phyloP scores from a whole-genome alignment of 768 basidiomycete genomes.

The Filobasidium floriforme region DNA sequence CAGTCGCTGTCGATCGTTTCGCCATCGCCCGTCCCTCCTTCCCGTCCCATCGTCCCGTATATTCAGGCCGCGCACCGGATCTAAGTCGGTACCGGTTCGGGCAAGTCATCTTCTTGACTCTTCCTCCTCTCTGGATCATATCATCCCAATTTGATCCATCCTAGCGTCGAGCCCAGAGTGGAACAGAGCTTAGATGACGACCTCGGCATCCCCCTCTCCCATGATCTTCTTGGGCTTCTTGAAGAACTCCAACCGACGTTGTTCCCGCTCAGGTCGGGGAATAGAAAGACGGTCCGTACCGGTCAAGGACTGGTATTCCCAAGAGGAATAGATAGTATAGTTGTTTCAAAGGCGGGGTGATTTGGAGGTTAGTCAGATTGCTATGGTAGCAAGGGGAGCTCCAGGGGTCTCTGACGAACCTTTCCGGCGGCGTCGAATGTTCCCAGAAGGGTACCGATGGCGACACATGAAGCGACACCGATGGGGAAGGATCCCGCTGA shows the following conservation, averaged over 20 bases:
- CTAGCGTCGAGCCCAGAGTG: neutral
- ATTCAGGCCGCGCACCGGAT: too few species aligned
- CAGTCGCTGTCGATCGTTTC: too few species aligned
- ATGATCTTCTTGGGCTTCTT: conserved; percentile 50
- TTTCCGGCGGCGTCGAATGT: conserved; percentile 72
- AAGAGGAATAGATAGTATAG: neutral
- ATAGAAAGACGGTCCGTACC: conserved; percentile 35
- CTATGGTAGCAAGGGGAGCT: conserved; percentile 12
- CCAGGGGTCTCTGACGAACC: conserved; percentile 26
- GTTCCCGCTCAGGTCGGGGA: conserved; percentile 51
- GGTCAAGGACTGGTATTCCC: conserved; percentile 30
- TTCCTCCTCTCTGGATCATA: neutral
- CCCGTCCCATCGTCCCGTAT: too few species aligned
- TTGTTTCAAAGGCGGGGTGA: conserved; percentile 20
- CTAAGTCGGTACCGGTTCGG: too few species aligned
- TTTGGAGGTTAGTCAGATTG: conserved; percentile 46
- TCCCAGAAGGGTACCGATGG: conserved; percentile 71
- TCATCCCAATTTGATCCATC: neutral
- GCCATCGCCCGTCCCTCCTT: too few species aligned
- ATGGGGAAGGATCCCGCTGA: conserved; percentile 75
- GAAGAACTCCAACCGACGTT: conserved; percentile 72
- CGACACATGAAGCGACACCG: conserved; percentile 68
- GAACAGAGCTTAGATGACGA: conserved; percentile 1
- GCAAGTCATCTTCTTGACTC: neutral
- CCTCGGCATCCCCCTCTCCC: conserved; percentile 5